A percentile compares a stretch with the other conserved stretches of the same genome.
phyloP scores from a whole-genome alignment of 2,329 filamentous ascomycete genomes.

The Chaetomium olivaceum region DNA sequence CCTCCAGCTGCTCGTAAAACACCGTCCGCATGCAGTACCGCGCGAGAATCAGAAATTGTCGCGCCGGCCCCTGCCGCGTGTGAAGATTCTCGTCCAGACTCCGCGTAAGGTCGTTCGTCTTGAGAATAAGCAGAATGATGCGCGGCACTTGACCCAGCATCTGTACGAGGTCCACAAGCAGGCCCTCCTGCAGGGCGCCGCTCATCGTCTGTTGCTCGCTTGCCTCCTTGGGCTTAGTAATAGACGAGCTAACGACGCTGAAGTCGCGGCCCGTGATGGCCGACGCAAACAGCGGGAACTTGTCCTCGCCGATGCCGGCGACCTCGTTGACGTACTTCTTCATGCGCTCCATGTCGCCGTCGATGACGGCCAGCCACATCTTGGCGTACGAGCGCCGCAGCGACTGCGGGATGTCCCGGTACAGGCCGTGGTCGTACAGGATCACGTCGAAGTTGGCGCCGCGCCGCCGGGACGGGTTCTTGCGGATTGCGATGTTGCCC shows the following conservation, averaged over 20 bases:
- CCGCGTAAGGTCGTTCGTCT: slow-evolving; percentile 95
- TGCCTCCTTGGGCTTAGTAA: slow-evolving; percentile 60
- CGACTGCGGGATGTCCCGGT: slow-evolving; percentile 81
- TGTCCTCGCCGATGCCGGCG: slow-evolving; percentile 81
- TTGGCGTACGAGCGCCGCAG: slow-evolving; percentile 88
- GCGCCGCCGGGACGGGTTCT: slow-evolving; percentile 62
- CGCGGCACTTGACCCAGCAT: slow-evolving; percentile 85
- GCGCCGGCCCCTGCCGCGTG: slow-evolving; percentile 66
- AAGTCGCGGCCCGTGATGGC: slow-evolving; percentile 96
- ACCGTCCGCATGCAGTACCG: slow-evolving; percentile 68
- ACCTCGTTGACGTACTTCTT: slow-evolving; percentile 85
- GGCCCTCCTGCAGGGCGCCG: slow-evolving; percentile 78
- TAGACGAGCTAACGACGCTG: slow-evolving; percentile 66
- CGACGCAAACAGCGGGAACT: slow-evolving; percentile 92
- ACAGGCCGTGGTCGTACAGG: slow-evolving; percentile 94
- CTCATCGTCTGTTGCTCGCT: slow-evolving; percentile 87
- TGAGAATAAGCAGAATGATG: slow-evolving; percentile 91
- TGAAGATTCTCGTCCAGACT: slow-evolving; percentile 89
- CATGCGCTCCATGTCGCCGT: slow-evolving; percentile 84
- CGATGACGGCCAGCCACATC: slow-evolving; percentile 94
- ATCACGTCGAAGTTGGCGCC: slow-evolving; percentile 88
- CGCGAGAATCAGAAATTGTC: slow-evolving; percentile 67
- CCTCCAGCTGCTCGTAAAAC: slow-evolving; percentile 63
- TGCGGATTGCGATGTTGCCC: slow-evolving; percentile 89
- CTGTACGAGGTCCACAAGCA: slow-evolving; percentile 85